Evolutionary conservation across 164 flowering plant genomes (phyloP), one percentile per base, ranked within the genome.

Genomic region (Chimonanthus praecox): DNA sequence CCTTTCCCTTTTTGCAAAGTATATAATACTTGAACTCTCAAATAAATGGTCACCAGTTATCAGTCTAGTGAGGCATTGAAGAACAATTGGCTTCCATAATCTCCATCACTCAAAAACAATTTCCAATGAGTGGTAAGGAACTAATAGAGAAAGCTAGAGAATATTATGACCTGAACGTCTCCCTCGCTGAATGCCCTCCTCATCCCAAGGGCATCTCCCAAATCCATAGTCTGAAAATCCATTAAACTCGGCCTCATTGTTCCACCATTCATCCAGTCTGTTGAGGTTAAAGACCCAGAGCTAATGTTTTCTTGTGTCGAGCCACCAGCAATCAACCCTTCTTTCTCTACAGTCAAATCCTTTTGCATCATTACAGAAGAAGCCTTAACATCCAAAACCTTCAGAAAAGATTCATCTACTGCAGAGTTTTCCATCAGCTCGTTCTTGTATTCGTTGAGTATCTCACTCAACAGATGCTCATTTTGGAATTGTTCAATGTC

Each of bases 131-230:
- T 4, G 11, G 49, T 10, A 46, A 9, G 68, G 3, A 66, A 46
- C 47, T 33, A 33, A 33, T 10, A 47, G 1, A 4, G 49, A 66
- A 66, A 66, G 60, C 44, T 47, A 47, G 45, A 66, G 68, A 16
- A 5, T 54, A 6, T 67, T 47, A 81, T 76, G 73, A 96, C 99
- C 99, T 91, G 86, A 78, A 96, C 91, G 80, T 96, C 99, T 79
- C 99, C 98, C 77, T 94, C 99, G 76, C 99, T 96, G 81, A 79
- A 92, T 49, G 98, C 90, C 78, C 98, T 85, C 78, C 99, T 82
- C 95, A 96, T 89, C 69, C 97, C 96, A 85, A 89, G 85, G 75
- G 71, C 94, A 71, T 82, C 72, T 65, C 82, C 86, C 7, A 92
- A 84, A 79, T 92, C 91, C 80, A 90, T 48, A 33, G 83, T 84